A percentile compares a stretch with the other conserved stretches of the same genome.
Evolutionary conservation across 75 land plant species (phyloP).

Genomic region (Picea sitchensis): DNA sequence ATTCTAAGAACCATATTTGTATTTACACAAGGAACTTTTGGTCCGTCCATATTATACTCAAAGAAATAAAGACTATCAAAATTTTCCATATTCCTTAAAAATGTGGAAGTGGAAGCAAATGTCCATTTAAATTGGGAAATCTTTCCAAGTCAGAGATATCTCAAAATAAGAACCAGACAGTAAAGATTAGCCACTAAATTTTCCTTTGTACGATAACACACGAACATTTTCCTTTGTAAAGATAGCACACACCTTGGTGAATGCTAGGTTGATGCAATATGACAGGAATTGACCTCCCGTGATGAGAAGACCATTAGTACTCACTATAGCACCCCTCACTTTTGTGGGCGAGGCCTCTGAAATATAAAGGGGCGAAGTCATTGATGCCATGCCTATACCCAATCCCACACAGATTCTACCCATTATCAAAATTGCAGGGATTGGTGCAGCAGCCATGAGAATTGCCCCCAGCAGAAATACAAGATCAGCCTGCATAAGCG

Average conservation of each 20-base stretch:
- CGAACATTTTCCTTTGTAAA: not conserved
- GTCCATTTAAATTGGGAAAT: too few species aligned
- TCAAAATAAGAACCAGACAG: too few species aligned
- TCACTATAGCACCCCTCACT: conserved; percentile 81
- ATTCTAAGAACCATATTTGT: too few species aligned
- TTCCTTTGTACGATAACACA: too few species aligned
- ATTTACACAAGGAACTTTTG: too few species aligned
- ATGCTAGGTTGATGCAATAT: conserved; percentile 74
- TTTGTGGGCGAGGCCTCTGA: conserved; percentile 85
- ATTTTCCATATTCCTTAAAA: too few species aligned
- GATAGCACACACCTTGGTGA: conserved; percentile 50
- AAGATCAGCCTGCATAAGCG: conserved; percentile 55
- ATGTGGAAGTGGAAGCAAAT: too few species aligned
- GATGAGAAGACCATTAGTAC: conserved; percentile 77
- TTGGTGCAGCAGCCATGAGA: conserved; percentile 68
- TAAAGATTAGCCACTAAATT: too few species aligned
- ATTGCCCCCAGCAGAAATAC: conserved; percentile 71
- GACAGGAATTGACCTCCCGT: conserved; percentile 85
- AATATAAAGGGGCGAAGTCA: conserved; percentile 89
- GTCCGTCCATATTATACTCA: too few species aligned
- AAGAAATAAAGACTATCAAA: too few species aligned
- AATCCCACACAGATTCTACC: conserved; percentile 76
- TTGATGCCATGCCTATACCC: conserved; percentile 87
- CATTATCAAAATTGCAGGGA: conserved; percentile 42
- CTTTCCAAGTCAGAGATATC: too few species aligned